Evolutionary conservation across 1,139 yeast species (phyloP).

Genomic region (Blastobotrys elegans): DNA sequence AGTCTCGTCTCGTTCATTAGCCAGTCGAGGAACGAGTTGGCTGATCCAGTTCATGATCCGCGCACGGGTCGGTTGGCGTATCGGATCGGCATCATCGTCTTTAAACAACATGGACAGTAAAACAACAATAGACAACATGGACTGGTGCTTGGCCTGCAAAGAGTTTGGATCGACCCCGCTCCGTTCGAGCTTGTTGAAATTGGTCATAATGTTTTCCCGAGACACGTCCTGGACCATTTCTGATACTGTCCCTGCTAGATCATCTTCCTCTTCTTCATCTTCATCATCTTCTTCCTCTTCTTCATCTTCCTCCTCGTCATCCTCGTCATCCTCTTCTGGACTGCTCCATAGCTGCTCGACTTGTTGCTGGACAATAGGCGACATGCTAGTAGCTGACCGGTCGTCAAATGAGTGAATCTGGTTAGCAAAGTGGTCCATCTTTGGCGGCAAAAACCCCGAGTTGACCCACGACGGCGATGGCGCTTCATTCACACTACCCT

Average conservation of each 20-base stretch:
- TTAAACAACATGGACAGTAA: constrained; percentile 4
- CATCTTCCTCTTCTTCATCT: background rate
- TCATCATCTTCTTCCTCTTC: background rate
- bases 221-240: background rate
- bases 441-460: background rate
- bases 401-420: background rate
- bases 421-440: background rate
- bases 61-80: constrained; percentile 11
- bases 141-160: background rate
- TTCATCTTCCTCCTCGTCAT: background rate
- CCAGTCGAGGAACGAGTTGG: background rate
- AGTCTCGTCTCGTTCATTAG: background rate
- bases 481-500: background rate
- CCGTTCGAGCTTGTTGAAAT: constrained; percentile 1
- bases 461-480: background rate
- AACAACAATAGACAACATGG: constrained; percentile 3
- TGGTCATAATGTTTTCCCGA: constrained; percentile 1
- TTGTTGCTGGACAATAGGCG: background rate
- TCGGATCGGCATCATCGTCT: constrained; percentile 1
- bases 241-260: background rate
- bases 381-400: background rate
- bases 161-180: background rate
- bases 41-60: constrained; percentile 6
- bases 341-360: constrained; percentile 1
- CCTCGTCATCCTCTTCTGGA: background rate